phyloP scores from a whole-genome alignment of 2,329 filamentous ascomycete species.

The Stromatinia cepivora region DNA sequence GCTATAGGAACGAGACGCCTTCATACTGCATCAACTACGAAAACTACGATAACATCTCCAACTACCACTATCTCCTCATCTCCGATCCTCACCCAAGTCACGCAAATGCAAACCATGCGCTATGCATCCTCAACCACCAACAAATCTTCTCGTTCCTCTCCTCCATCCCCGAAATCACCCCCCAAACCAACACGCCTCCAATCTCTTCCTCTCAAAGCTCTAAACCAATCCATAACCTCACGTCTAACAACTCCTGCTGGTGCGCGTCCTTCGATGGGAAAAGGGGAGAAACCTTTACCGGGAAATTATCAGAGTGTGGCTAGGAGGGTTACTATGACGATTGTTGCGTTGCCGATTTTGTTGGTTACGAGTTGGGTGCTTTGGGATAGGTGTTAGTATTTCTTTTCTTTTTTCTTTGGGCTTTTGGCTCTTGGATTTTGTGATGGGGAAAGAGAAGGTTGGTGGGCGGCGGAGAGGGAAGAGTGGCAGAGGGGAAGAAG shows the following conservation, averaged over 20 bases:
- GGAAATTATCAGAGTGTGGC: constrained; percentile 37
- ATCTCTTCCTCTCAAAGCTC: constrained; percentile 32
- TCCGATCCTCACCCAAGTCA: not conserved
- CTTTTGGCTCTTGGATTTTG: not conserved
- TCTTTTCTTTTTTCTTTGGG: not conserved
- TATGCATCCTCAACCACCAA: not conserved
- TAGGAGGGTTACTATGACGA: constrained; percentile 38
- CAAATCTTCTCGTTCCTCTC: not conserved
- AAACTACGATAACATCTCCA: not conserved
- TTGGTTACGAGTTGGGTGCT: constrained; percentile 41
- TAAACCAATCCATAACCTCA: constrained; percentile 39
- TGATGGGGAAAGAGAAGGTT: not conserved
- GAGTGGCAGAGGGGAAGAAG: not conserved
- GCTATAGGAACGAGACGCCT: not conserved
- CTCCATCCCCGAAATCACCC: not conserved
- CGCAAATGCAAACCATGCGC: not conserved
- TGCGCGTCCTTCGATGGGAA: constrained; percentile 30
- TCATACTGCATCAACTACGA: not conserved
- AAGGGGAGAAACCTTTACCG: constrained; percentile 28
- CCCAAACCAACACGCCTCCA: constrained; percentile 17
- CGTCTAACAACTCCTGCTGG: constrained; percentile 36
- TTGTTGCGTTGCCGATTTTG: constrained; percentile 40
- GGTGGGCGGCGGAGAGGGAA: not conserved
- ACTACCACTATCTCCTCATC: not conserved
- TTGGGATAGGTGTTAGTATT: constrained; percentile 39